Evolutionary conservation across 2,329 filamentous ascomycete species (phyloP).

Genomic region (Dactylellina drechsleri): DNA sequence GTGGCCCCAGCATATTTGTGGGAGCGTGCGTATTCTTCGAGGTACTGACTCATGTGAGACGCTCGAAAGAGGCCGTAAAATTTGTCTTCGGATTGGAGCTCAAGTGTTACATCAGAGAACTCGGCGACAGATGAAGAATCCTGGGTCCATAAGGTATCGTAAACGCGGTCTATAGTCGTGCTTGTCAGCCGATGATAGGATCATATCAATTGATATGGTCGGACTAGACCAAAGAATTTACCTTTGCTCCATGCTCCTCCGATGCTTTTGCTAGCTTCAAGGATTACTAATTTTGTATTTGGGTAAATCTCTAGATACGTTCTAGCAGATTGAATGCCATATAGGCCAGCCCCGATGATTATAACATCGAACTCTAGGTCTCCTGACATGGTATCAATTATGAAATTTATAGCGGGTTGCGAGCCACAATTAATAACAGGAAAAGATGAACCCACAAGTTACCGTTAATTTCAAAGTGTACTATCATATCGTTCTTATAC

Average conservation of each 20-base stretch:
- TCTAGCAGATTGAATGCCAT: slow-evolving; percentile 10
- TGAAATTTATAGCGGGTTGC: too few relatives aligned
- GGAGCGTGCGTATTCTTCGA: slow-evolving; percentile 13
- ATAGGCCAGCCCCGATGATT: slow-evolving; percentile 7
- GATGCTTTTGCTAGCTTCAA: too few relatives aligned
- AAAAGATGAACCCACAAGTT: too few relatives aligned
- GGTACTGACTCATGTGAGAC: slow-evolving; percentile 4
- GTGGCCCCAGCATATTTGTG: slow-evolving; percentile 4
- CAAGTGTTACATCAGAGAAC: slow-evolving; percentile 5
- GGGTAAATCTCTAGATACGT: slow-evolving; percentile 8
- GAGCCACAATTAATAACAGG: too few relatives aligned
- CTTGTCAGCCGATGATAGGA: too few relatives aligned
- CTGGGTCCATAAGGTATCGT: slow-evolving; percentile 9
- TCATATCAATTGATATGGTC: too few relatives aligned
- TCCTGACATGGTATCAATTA: slow-evolving; percentile 1
- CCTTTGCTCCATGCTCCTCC: too few relatives aligned
- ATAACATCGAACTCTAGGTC: slow-evolving; percentile 5
- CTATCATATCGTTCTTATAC: too few relatives aligned
- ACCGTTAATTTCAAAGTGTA: too few relatives aligned
- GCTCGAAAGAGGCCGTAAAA: slow-evolving; percentile 5
- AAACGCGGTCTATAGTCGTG: neutral
- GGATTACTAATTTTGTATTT: neutral
- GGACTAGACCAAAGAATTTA: too few relatives aligned
- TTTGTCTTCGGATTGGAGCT: neutral
- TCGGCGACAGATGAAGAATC: slow-evolving; percentile 4